phyloP scores from a whole-genome alignment of 345 rosid genomes.

The Aquilaria malaccensis region DNA sequence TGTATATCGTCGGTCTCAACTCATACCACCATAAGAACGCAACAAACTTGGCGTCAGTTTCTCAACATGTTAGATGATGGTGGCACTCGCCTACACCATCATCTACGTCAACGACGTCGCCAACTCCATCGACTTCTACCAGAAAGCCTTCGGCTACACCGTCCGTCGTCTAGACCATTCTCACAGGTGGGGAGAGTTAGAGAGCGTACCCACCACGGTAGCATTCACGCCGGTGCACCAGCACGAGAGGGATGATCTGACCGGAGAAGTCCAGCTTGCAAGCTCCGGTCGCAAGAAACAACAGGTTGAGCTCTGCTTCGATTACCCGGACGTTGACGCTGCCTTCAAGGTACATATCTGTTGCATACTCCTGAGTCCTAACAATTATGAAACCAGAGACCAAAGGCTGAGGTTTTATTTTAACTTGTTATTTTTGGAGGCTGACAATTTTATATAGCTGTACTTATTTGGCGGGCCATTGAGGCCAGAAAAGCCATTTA shows the following conservation, averaged over 20 bases:
- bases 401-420: too few relatives aligned
- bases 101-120: slow-evolving; percentile 67
- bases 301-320: slow-evolving; percentile 76
- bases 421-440: too few relatives aligned
- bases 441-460: too few relatives aligned
- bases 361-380: too few relatives aligned
- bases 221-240: slow-evolving; percentile 82
- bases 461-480: too few relatives aligned
- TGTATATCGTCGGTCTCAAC: too few relatives aligned
- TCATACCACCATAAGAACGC: too few relatives aligned
- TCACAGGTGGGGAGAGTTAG: slow-evolving; percentile 87
- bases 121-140: slow-evolving; percentile 61
- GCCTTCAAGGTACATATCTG: slow-evolving; percentile 55
- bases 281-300: slow-evolving; percentile 24
- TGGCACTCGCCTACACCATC: slow-evolving; percentile 55
- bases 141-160: slow-evolving; percentile 59
- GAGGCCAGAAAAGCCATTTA: too few relatives aligned
- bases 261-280: slow-evolving; percentile 46
- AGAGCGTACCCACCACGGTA: slow-evolving; percentile 76
- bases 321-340: slow-evolving; percentile 63
- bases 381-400: too few relatives aligned
- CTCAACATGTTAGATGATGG: too few relatives aligned
- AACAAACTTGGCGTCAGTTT: too few relatives aligned
- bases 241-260: slow-evolving; percentile 68
- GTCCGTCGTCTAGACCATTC: slow-evolving; percentile 75